phyloP scores from a whole-genome alignment of 1,139 yeast species.

The Candida sp. region DNA sequence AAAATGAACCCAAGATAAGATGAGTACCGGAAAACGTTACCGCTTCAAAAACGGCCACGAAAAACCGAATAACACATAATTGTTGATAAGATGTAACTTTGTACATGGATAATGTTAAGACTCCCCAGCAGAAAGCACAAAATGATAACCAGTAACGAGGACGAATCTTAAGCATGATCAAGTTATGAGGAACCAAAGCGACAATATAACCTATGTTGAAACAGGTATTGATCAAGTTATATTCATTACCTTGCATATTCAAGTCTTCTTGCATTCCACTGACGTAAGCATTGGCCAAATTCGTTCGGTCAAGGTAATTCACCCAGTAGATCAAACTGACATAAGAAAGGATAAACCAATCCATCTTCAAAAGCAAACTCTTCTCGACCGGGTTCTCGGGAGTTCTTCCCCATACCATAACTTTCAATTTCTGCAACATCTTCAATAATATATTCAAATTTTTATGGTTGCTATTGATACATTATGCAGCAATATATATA shows the following conservation, averaged over 20 bases:
- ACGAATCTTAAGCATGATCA: constrained; percentile 45
- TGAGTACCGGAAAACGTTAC: constrained; percentile 55
- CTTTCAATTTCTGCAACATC: background rate
- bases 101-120: constrained; percentile 49
- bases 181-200: constrained; percentile 55
- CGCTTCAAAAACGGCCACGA: constrained; percentile 54
- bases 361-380: constrained; percentile 44
- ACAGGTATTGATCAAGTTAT: constrained; percentile 49
- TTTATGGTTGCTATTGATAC: background rate
- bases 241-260: constrained; percentile 45
- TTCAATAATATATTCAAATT: too few species aligned
- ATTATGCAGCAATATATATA: background rate
- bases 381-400: constrained; percentile 38
- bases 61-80: constrained; percentile 49
- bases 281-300: constrained; percentile 55
- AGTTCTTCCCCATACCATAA: constrained; percentile 33
- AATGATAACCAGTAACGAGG: constrained; percentile 55
- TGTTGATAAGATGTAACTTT: constrained; percentile 40
- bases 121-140: constrained; percentile 54
- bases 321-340: constrained; percentile 56
- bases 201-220: constrained; percentile 60
- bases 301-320: constrained; percentile 43
- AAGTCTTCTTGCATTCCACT: constrained; percentile 58
- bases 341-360: constrained; percentile 54
- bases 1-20: constrained; percentile 23